Percentiles rank a stretch among this genome's conserved stretches.
phyloP scores from a whole-genome alignment of 225 moss, liverwort and hornwort species.

The Ulota crispa region DNA sequence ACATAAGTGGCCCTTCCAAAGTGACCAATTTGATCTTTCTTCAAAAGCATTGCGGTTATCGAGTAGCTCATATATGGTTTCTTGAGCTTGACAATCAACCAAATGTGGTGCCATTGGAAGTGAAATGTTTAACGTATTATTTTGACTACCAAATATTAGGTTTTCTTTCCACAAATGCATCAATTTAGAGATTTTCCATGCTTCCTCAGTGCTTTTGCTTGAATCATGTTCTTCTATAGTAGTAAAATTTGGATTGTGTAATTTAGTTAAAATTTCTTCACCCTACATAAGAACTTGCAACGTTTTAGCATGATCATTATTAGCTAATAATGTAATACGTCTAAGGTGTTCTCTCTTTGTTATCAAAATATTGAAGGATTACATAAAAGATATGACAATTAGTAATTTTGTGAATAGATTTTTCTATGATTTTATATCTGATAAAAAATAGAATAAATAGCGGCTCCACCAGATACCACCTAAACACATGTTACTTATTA shows the following conservation, averaged over 20 bases:
- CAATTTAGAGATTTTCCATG: background rate
- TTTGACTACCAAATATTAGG: background rate
- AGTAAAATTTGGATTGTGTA: background rate
- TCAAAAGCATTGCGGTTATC: conserved; percentile 6
- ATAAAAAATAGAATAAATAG: background rate
- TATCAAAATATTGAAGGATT: fast-evolving
- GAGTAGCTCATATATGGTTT: conserved; percentile 4
- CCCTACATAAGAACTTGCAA: background rate
- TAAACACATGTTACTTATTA: fast-evolving
- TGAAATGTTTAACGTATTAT: background rate
- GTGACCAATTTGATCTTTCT: conserved; percentile 18
- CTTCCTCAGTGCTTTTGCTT: background rate
- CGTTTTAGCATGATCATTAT: background rate
- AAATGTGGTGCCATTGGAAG: conserved; percentile 32
- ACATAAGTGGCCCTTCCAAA: conserved; percentile 23
- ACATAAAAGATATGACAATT: background rate
- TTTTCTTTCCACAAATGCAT: conserved; percentile 9
- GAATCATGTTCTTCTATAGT: background rate
- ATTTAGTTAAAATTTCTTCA: background rate
- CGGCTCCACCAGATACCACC: background rate
- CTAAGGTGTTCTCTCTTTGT: fast-evolving
- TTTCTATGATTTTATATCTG: background rate
- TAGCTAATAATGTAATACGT: background rate
- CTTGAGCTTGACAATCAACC: conserved; percentile 33
- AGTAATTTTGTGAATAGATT: background rate